These are phyloP conservation scores for Rutstroemia sydowiana DNA, from an alignment of 2,329 filamentous ascomycete genomes.

Conservation along the genomic window DNA sequence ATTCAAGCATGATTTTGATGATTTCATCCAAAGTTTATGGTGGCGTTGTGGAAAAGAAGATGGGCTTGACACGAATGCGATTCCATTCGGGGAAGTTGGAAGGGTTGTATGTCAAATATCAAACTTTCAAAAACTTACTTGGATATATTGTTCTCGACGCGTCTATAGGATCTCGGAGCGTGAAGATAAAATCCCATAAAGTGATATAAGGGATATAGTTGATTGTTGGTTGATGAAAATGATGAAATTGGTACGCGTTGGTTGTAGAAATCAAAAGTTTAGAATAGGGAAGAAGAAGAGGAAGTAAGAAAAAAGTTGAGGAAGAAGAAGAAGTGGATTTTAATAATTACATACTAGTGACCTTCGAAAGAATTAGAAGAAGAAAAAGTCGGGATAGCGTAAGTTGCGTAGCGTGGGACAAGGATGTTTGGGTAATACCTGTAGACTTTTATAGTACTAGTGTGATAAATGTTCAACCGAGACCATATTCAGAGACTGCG, in stretches of 20 bases:
- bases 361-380: neutral
- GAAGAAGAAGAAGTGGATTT: conserved; percentile 2
- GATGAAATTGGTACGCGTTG: conserved; percentile 18
- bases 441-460: neutral
- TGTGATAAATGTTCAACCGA: neutral
- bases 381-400: conserved; percentile 6
- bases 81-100: neutral
- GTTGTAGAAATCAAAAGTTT: conserved; percentile 23
- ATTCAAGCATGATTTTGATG: conserved; percentile 6
- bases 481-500: conserved; percentile 8
- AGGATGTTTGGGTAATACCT: conserved; percentile 14
- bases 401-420: conserved; percentile 21
- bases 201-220: conserved; percentile 28
- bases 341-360: no score
- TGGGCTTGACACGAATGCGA: neutral
- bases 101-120: conserved; percentile 10
- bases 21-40: conserved; percentile 12
- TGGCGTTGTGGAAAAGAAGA: conserved; percentile 7
- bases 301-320: conserved; percentile 8
- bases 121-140: conserved; percentile 16
- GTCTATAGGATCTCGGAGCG: conserved; percentile 19
- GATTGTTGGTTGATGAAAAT: conserved; percentile 20
- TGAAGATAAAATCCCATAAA: conserved; percentile 20
- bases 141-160: conserved; percentile 26
- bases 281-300: conserved; percentile 31